These are phyloP conservation scores for Colletotrichum navitas DNA, from an alignment of 2,329 filamentous ascomycete genomes.

Conservation along the genomic window DNA sequence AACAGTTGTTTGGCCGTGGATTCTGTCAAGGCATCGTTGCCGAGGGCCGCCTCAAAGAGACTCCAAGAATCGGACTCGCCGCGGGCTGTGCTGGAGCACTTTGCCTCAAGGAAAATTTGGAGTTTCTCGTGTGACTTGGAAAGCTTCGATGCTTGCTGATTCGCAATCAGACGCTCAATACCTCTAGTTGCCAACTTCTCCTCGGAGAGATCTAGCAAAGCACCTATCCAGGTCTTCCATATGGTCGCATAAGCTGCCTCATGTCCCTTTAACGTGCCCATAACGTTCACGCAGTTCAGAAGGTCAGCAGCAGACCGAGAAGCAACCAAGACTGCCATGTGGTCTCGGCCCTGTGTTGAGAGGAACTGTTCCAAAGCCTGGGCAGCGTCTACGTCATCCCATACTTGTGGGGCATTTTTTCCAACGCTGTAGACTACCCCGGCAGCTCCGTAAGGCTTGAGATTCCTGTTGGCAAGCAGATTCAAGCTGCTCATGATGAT, in stretches of 20 bases:
- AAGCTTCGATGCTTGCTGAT: conserved; percentile 54
- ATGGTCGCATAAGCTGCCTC: conserved; percentile 54
- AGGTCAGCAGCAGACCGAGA: conserved; percentile 78
- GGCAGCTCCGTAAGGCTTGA: conserved; percentile 70
- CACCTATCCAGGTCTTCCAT: conserved; percentile 60
- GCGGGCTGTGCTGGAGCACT: conserved; percentile 21
- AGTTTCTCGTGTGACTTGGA: conserved; percentile 56
- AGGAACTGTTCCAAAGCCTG: conserved; percentile 59
- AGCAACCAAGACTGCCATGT: conserved; percentile 70
- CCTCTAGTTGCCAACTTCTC: conserved; percentile 49
- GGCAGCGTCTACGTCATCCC: conserved; percentile 50
- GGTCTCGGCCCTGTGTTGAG: conserved; percentile 63
- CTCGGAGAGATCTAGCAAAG: conserved; percentile 54
- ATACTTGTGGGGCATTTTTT: conserved; percentile 54
- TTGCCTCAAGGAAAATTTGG: conserved; percentile 59
- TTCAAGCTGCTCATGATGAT: conserved; percentile 50
- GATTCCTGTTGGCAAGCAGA: conserved; percentile 63
- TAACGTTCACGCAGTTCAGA: conserved; percentile 72
- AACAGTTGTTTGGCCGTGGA: conserved; percentile 51
- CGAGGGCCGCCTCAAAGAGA: conserved; percentile 63
- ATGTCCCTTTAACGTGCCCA: conserved; percentile 59
- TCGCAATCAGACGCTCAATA: conserved; percentile 62
- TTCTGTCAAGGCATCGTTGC: conserved; percentile 56
- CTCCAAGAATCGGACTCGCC: conserved; percentile 53
- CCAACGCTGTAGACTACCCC: conserved; percentile 54